Base-by-base conservation (phyloP, 1,284 basidiomycete genomes). In the Leccinum cinnamomeum region DNA sequence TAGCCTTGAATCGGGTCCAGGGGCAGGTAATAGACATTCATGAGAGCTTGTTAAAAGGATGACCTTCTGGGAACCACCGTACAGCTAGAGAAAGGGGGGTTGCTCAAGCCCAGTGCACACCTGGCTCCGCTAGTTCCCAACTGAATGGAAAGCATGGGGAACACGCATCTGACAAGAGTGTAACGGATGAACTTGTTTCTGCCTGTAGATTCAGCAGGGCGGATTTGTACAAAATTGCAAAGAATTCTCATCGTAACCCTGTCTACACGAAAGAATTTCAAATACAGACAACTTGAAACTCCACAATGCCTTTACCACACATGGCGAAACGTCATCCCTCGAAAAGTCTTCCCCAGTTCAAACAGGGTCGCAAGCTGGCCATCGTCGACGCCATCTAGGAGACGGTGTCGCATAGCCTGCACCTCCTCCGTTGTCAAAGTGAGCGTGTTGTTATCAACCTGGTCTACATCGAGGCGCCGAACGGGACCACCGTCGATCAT, bases 271-370 rank as follows among this genome's bases (percentile, higher is more conserved):
- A 50, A 50, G 7, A 7, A 10, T 39, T 28, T 33, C 3, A 57
- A 57, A 8, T 7, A 7, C 1, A 20, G 18, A 33, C 53, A 33
- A 54, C 14, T 7, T 4, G 54, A 54, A 30, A 14, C 33, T 5
- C 25, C n/a, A 23, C 20, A 37, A 35, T 30, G 3, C 18, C n/a
- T 58, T 74, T 28, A 75, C 71, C 71, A 71, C 23, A 67, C 63
- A 30, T 71, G 73, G 7, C 63, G 62, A 58, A 72, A 75, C 4
- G 53, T 14, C 67, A 58, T 65, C 30, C 70, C 73, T 14, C 44
- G 61, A 61, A 61, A 73, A 0, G 58, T 61, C 60, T 63, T 70
- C 41, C 70, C 69, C 3, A 65, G 48, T 23, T 72, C 61, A 10
- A 75, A 75, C 54, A 63, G 28, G 61, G 54, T 56, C 30, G 67